Base-by-base conservation (phyloP, 768 basidiomycete species). In the Boletus rubescentipes region DNA sequence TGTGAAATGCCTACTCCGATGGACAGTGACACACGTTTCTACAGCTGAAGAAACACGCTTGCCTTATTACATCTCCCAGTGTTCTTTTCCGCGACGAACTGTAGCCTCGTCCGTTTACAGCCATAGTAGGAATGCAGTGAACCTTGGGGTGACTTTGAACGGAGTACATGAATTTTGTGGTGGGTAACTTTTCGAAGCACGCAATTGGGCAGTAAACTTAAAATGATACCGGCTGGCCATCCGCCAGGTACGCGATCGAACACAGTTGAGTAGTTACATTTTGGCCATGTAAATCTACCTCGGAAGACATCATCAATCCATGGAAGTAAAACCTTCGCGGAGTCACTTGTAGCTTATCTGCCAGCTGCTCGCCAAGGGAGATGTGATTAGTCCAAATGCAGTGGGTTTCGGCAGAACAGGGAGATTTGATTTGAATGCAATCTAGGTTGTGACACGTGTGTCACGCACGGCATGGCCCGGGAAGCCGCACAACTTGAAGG, bases 1-100 rank as follows among this genome's bases (percentile, higher is more conserved):
- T 5, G 79, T 75, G 52, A 84, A 84, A 63, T 82, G 73, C 29
- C 80, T 78, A 47, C 2, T 51, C 16, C 50, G 7, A 29, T 21
- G 6, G 14, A 18, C 40, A 30, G 30, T 44, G 31, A 58, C 11
- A 21, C 42, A 15, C 21, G n/a, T 41, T 38, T 29, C 37, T 4
- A 37, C 14, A 20, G 14, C 1, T 29, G 42, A 45, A 51, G 23
- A 29, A 46, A 51, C 16, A 20, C 31, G 50, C 70, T 42, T 48
- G 65, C 74, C 71, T 72, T 34, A 77, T 60, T 41, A 75, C 69
- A 51, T 74, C 66, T 46, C 64, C 63, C 30, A 76, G 53, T 1
- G 63, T 64, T 53, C 75, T 76, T 50, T 46, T 61, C 10, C 20
- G 41, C 18, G 47, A 46, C 30, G 45, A 42, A 43, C 20, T 7